A percentile compares a stretch with the other conserved stretches of the same genome.
phyloP scores from a whole-genome alignment of 495 filamentous ascomycete species.

The Wilcoxina mikolae region DNA sequence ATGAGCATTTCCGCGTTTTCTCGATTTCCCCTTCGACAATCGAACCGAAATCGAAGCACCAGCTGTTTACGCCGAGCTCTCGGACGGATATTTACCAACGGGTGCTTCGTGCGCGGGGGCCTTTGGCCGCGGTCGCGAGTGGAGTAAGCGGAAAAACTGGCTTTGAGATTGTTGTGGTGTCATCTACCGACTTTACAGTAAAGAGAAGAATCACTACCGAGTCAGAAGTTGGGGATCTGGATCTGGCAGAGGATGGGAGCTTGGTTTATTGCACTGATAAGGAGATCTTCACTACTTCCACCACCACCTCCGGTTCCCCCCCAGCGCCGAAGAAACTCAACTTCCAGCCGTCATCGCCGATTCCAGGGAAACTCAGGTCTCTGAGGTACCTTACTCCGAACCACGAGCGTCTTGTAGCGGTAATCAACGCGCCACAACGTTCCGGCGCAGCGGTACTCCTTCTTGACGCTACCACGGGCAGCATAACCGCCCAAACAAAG shows the following conservation, averaged over 20 bases:
- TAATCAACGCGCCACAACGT: constrained; percentile 41
- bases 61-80: constrained; percentile 15
- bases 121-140: constrained; percentile 30
- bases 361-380: constrained; percentile 40
- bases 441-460: constrained; percentile 57
- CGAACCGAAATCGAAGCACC: constrained; percentile 11
- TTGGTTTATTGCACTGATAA: constrained; percentile 66
- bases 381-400: constrained; percentile 55
- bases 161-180: constrained; percentile 63
- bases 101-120: constrained; percentile 48
- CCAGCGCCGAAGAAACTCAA: constrained; percentile 9
- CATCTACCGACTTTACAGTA: constrained; percentile 48
- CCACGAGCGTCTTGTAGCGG: constrained; percentile 34
- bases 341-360: constrained; percentile 28
- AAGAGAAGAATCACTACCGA: constrained; percentile 51
- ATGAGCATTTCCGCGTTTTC: constrained; percentile 80
- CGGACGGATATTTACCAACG: constrained; percentile 25
- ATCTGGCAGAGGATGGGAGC: constrained; percentile 37
- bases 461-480: constrained; percentile 34
- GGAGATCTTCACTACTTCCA: constrained; percentile 41
- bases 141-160: constrained; percentile 36
- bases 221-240: constrained; percentile 63
- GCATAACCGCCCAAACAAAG: constrained; percentile 38
- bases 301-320: background rate
- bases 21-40: constrained; percentile 16